Evolutionary conservation across 768 basidiomycete genomes (phyloP).

Genomic region (Agrocybe praecox): DNA sequence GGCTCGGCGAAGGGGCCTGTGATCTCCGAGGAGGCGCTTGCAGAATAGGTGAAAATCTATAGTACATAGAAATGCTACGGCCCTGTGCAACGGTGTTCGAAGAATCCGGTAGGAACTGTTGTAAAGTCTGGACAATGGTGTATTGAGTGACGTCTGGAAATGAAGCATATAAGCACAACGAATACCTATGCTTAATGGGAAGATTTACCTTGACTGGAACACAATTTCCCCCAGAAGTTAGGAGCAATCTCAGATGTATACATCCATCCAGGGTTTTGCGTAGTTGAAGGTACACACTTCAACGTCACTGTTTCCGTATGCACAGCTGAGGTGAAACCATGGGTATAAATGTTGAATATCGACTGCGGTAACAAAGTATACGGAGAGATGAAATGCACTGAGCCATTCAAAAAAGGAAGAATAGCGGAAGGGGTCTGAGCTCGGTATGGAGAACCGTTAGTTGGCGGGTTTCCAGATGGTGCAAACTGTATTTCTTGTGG

Average conservation of each 20-base stretch:
- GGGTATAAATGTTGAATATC: slow-evolving; percentile 46
- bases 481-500: slow-evolving; percentile 20
- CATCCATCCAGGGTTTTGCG: slow-evolving; percentile 26
- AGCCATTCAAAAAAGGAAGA: slow-evolving; percentile 12
- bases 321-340: slow-evolving; percentile 36
- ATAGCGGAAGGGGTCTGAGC: slow-evolving; percentile 2
- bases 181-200: neutral
- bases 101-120: slow-evolving; percentile 7
- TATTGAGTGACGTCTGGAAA: slow-evolving; percentile 50
- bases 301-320: slow-evolving; percentile 43
- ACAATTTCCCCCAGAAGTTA: slow-evolving; percentile 51
- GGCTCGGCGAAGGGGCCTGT: slow-evolving; percentile 6
- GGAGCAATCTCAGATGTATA: slow-evolving; percentile 55
- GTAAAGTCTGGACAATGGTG: slow-evolving; percentile 53
- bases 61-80: slow-evolving; percentile 22
- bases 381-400: slow-evolving; percentile 53
- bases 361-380: slow-evolving; percentile 43
- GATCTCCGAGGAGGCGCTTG: neutral
- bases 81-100: neutral
- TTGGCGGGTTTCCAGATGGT: slow-evolving; percentile 14
- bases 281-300: slow-evolving; percentile 25
- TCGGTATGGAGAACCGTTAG: neutral
- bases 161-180: neutral
- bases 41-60: slow-evolving; percentile 17
- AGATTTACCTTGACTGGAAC: slow-evolving; percentile 40